Evolutionary conservation across 176 grass and related monocot genomes (phyloP).

Genomic region (Canna indica): DNA sequence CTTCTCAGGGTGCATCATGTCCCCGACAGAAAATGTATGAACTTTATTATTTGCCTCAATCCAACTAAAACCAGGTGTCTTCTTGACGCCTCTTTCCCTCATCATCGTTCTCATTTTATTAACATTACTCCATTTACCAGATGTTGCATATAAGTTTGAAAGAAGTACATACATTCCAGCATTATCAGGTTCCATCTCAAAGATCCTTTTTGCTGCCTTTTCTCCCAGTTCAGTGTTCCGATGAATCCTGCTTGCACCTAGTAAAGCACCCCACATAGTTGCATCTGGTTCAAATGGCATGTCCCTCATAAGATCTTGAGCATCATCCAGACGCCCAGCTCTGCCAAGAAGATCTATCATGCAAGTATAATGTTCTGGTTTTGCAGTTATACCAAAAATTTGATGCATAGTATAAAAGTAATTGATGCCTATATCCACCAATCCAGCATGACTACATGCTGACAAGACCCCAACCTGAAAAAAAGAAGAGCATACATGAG

Average conservation of each 20-base stretch:
- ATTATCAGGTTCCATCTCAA: slow-evolving; percentile 89
- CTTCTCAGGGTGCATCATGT: slow-evolving; percentile 71
- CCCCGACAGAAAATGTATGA: slow-evolving; percentile 71
- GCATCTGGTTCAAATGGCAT: slow-evolving; percentile 84
- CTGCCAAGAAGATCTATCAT: slow-evolving; percentile 89
- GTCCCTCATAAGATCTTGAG: slow-evolving; percentile 57
- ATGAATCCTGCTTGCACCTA: slow-evolving; percentile 89
- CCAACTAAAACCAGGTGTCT: slow-evolving; percentile 88
- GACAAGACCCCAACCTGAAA: slow-evolving; percentile 69
- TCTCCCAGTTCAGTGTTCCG: slow-evolving; percentile 70
- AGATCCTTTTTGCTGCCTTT: slow-evolving; percentile 68
- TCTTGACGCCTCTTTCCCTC: slow-evolving; percentile 56
- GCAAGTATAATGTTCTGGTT: slow-evolving; percentile 83
- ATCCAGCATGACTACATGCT: slow-evolving; percentile 81
- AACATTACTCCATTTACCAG: slow-evolving; percentile 69
- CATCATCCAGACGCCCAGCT: slow-evolving; percentile 72
- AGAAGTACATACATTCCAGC: slow-evolving; percentile 93
- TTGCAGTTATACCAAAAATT: slow-evolving; percentile 61
- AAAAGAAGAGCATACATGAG: slow-evolving; percentile 18
- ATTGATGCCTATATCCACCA: slow-evolving; percentile 76
- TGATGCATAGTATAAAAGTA: slow-evolving; percentile 70
- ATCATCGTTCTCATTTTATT: slow-evolving; percentile 81
- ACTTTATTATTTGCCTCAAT: slow-evolving; percentile 83
- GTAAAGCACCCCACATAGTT: slow-evolving; percentile 82
- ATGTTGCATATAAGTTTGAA: slow-evolving; percentile 85